Base-by-base conservation (phyloP, 2,329 filamentous ascomycete species). In the Talaromyces marneffei region DNA sequence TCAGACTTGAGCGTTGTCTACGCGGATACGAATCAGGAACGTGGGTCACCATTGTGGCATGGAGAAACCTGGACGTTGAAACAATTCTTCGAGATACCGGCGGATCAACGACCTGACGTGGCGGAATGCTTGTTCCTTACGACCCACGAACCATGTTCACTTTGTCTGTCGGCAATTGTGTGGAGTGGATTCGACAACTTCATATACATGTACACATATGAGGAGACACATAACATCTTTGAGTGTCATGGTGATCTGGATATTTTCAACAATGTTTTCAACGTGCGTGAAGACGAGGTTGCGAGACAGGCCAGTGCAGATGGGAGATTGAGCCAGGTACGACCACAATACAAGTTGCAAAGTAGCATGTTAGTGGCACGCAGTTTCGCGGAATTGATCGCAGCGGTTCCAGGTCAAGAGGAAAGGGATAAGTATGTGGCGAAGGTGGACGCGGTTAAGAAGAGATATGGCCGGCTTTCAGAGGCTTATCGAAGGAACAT, bases 121-220 rank as follows among this genome's bases (percentile, higher is more conserved):
- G 8, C 14, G 2, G 37, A 56, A 18, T 60, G 59, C 6, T 40
- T 60, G 31, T 60, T 60, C 18, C 50, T 60, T 4, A 60, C 59
- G 10, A 60, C 59, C 27, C 59, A 60, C 39, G 59, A 60, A 37
- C 59, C 59, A 37, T 60, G 59, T 16, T 60, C 59, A 27, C 40
- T 60, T 8, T 60, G 59, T 25, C 52, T 60, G 40, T 60, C 59
- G 31, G 59, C 59, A 16, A 60, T 60, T 35, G 37, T 56, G 31
- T 60, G 59, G 59, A 60, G 59, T 25, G 59, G 59, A 46, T 60
- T 60, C 27, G 59, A 60, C 31, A 60, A 60, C 35, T 60, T 60
- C 52, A 37, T 60, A 27, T 60, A 60, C 18, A 56, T 60, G 59
- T 60, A 60, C 16, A 60, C 59, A 5, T 60, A 60, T 31, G 59